Base-by-base conservation (phyloP, 164 flowering plant genomes). In the Paratinospora sagittata region DNA sequence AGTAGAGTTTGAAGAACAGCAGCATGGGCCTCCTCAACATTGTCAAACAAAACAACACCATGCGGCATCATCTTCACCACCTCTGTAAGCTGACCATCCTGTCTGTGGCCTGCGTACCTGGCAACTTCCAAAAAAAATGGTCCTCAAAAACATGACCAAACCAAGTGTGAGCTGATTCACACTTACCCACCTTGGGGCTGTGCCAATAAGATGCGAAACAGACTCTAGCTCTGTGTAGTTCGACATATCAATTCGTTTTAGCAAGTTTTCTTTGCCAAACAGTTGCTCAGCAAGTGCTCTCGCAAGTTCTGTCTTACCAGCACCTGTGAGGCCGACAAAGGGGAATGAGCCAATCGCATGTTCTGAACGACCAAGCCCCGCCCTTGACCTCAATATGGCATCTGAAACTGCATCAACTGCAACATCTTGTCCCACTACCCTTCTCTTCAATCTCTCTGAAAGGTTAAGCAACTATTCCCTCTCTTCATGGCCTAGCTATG, bases 371-470 rank as follows among this genome's bases (percentile, higher is more conserved):
- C 52, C 27, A 16, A 66, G 39, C 49, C 49, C 43, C 8, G 43
- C 43, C 68, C 68, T 66, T 24, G 52, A 66, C 68, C 43, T 37
- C 49, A 66, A 66, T n/a, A 66, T 39, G 39, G 68, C 68, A 21
- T 66, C 21, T 30, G n/a, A 11, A 63, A 63, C 33, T 5, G n/a
- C 39, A 16, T 63, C 37, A 0, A 63, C 66, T 27, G 33, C 66
- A 27, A 27, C 66, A 30, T 63, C 66, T 63, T 63, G 66, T 16
- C 66, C 66, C 66, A 63, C 66, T 27, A 63, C 33, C 37, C 12
- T 63, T 30, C n/a, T 30, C 39, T 63, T 27, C 16, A 63, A 37
- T 33, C 26, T 30, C 21, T 66, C 41, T 23, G 41, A 17, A 11
- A 66, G 47, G 0, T 39, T 19, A 16, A 30, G 19, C 3, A 66